Base-by-base conservation (phyloP, 2,329 filamentous ascomycete species). In the Rosellinia necatrix region DNA sequence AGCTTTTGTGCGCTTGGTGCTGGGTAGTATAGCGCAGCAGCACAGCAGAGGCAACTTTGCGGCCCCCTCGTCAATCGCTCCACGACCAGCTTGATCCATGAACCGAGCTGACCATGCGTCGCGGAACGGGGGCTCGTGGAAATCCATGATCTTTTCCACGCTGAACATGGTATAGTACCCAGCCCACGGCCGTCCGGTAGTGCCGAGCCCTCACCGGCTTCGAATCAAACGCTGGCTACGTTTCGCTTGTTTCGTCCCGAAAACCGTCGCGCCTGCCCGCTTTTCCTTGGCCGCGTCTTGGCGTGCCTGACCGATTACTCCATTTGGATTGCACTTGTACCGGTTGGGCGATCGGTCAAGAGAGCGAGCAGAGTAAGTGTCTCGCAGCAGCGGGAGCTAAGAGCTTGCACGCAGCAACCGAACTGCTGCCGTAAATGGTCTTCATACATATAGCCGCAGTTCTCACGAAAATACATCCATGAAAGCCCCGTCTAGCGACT, bases 341-440 rank as follows among this genome's bases (percentile, higher is more conserved):
- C n/a, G 3, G 43, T 40, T 40, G 40, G 53, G 59, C 17, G 42
- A 66, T 59, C 67, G 68, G 68, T 69, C 67, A 7, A 50, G 58
- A 53, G 27, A 51, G 22, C n/a, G n/a, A 58, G 61, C 68, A 63
- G 65, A 65, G 61, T 44, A 53, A 38, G 22, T 37, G 58, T 42
- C 63, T 58, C 64, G 65, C 61, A 68, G 65, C 61, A 68, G 64
- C 58, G 61, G 62, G 51, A 65, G 63, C 59, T 60, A 50, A 32
- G n/a, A 46, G 40, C 49, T 43, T 37, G 32, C 40, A 37, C 40
- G 32, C n/a, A 35, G 49, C 22, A 30, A 25, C 13, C 25, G 44
- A 44, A 41, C 8, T 57, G 22, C 17, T 15, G 37, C 49, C 17
- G 38, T 32, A 29, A 25, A 32, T 32, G 19, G 21, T 25, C 15